Evolutionary conservation across 441 rosid genomes (phyloP).

Genomic region (Brassica hybrid): DNA sequence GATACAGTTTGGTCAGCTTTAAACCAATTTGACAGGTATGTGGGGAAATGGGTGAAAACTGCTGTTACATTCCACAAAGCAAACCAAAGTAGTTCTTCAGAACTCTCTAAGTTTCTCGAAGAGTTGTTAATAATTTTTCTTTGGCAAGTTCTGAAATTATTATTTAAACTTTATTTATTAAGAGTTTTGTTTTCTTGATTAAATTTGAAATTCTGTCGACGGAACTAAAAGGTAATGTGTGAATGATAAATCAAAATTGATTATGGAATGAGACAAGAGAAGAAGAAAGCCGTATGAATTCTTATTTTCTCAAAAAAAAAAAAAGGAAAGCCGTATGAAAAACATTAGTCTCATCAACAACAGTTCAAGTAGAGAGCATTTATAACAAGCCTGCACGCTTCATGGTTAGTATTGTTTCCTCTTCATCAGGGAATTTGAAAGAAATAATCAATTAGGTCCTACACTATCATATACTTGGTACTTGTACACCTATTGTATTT

Average conservation of each 20-base stretch:
- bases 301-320: too few species aligned
- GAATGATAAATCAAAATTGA: conserved; percentile 15
- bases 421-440: conserved; percentile 35
- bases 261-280: conserved; percentile 39
- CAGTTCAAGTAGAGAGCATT: conserved; percentile 39
- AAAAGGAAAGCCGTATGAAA: conserved; percentile 21
- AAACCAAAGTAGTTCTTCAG: background rate
- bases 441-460: conserved; percentile 36
- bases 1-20: background rate
- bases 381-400: conserved; percentile 38
- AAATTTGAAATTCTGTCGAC: too few species aligned
- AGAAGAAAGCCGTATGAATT: too few species aligned
- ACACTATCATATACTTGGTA: conserved; percentile 44
- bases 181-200: background rate
- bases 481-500: conserved; percentile 28
- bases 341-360: conserved; percentile 29
- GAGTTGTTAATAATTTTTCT: background rate
- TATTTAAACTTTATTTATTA: background rate
- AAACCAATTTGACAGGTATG: background rate
- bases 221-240: conserved; percentile 26
- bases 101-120: conserved; percentile 33
- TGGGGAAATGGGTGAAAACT: background rate
- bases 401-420: conserved; percentile 45
- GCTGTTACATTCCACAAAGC: background rate
- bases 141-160: conserved; percentile 1